phyloP scores from a whole-genome alignment of 345 rosid genomes.

The Limnanthes douglasii region DNA sequence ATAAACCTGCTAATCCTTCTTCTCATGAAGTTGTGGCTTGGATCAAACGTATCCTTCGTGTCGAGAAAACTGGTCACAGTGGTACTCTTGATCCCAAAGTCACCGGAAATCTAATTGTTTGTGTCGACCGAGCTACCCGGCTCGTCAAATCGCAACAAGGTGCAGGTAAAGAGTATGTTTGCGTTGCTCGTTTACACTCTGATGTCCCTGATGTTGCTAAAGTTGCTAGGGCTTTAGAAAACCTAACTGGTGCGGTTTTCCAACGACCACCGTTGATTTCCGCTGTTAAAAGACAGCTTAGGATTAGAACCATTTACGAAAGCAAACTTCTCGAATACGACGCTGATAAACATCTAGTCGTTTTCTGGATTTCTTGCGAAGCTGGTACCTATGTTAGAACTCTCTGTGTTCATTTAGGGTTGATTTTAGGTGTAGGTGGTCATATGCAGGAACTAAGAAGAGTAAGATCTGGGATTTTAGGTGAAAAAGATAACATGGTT shows the following conservation, averaged over 20 bases:
- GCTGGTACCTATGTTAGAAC: conserved; percentile 96
- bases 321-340: conserved; percentile 88
- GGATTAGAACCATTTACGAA: conserved; percentile 85
- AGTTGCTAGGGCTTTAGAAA: conserved; percentile 79
- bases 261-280: conserved; percentile 88
- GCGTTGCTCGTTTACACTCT: conserved; percentile 83
- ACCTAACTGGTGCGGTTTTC: conserved; percentile 85
- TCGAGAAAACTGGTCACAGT: conserved; percentile 92
- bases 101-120: conserved; percentile 85
- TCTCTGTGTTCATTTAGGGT: conserved; percentile 83
- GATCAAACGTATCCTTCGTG: conserved; percentile 84
- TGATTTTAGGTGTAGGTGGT: conserved; percentile 82
- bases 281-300: conserved; percentile 91
- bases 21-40: conserved; percentile 98
- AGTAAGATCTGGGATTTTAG: conserved; percentile 83
- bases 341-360: conserved; percentile 67
- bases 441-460: conserved; percentile 97
- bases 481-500: conserved; percentile 95
- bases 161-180: conserved; percentile 93
- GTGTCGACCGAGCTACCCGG: conserved; percentile 85
- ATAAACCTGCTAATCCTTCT: conserved; percentile 95
- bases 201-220: conserved; percentile 72
- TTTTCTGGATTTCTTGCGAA: conserved; percentile 92
- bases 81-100: conserved; percentile 96
- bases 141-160: conserved; percentile 97